Percentiles rank a stretch among this genome's conserved stretches.
These are phyloP conservation scores for Lactifluus volemus DNA, from an alignment of 768 basidiomycete genomes.

Conservation along the genomic window DNA sequence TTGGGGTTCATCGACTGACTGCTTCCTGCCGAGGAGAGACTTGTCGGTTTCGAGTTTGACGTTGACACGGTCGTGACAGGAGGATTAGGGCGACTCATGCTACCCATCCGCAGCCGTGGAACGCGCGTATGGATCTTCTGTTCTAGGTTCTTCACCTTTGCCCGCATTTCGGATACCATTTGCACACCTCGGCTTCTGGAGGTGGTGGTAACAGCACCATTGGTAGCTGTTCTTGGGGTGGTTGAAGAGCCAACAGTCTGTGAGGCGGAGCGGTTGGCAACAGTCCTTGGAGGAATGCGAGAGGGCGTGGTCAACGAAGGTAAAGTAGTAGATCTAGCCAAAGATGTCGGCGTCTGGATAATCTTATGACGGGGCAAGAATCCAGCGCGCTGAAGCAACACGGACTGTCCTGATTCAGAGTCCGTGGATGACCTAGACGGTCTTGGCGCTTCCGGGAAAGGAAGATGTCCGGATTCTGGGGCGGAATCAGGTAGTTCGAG, in stretches of 20 bases:
- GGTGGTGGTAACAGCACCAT: slow-evolving; percentile 32
- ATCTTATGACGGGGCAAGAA: slow-evolving; percentile 35
- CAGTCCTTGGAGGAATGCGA: slow-evolving; percentile 35
- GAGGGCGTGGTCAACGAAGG: slow-evolving; percentile 41
- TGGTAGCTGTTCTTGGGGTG: slow-evolving; percentile 24
- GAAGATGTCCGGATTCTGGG: slow-evolving; percentile 23
- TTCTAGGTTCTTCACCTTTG: slow-evolving; percentile 70
- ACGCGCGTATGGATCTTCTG: slow-evolving; percentile 85
- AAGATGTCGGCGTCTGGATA: slow-evolving; percentile 32
- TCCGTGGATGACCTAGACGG: slow-evolving; percentile 16
- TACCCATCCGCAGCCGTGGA: slow-evolving; percentile 75
- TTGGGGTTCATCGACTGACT: slow-evolving; percentile 4
- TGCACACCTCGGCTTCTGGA: slow-evolving; percentile 78
- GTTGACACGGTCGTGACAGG: slow-evolving; percentile 20
- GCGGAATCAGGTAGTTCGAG: slow-evolving; percentile 51
- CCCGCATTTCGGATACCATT: slow-evolving; percentile 90
- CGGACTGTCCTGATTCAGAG: slow-evolving; percentile 34
- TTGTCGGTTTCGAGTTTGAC: slow-evolving; percentile 13
- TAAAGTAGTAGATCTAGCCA: slow-evolving; percentile 49
- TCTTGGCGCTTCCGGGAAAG: slow-evolving; percentile 9
- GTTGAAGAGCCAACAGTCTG: slow-evolving; percentile 28
- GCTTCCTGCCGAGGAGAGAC: slow-evolving; percentile 8
- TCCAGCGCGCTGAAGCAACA: slow-evolving; percentile 43
- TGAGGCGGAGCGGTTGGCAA: slow-evolving; percentile 26
- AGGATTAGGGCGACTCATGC: slow-evolving; percentile 46